Conservation (phyloP, 1,139 yeast genomes). For the Blastobotrys niveus region DNA sequence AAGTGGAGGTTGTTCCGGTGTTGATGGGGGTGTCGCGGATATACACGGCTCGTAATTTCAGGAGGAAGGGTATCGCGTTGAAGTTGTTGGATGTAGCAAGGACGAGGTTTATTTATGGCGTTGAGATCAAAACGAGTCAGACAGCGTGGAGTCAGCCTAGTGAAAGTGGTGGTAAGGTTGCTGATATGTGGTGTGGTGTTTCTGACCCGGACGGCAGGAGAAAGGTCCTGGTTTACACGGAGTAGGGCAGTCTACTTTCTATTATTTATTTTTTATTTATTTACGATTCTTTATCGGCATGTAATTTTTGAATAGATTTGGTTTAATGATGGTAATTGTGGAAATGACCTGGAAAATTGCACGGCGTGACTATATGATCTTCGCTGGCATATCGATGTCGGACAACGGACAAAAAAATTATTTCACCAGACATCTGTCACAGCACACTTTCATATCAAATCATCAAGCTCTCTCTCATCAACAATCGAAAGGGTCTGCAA, state of each 20-base stretch:
- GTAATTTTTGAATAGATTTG: too few relatives aligned
- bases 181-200: constrained; percentile 31
- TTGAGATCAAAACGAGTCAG: constrained; percentile 38
- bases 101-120: constrained; percentile 48
- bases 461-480: too few relatives aligned
- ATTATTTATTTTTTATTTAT: constrained; percentile 5
- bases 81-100: constrained; percentile 42
- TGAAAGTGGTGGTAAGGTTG: constrained; percentile 52
- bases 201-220: neutral
- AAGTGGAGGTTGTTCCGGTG: neutral
- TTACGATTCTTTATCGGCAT: neutral
- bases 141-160: constrained; percentile 74
- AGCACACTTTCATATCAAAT: too few relatives aligned
- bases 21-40: constrained; percentile 59
- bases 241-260: constrained; percentile 4
- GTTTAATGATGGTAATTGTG: too few relatives aligned
- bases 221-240: constrained; percentile 13
- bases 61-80: constrained; percentile 48
- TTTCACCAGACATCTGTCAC: too few relatives aligned
- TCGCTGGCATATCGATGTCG: too few relatives aligned
- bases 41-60: constrained; percentile 52
- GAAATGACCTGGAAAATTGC: too few relatives aligned
- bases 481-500: too few relatives aligned
- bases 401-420: too few relatives aligned
- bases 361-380: too few relatives aligned